Base-by-base conservation (phyloP, 208 protist species). In the Angomonas desouzai region DNA sequence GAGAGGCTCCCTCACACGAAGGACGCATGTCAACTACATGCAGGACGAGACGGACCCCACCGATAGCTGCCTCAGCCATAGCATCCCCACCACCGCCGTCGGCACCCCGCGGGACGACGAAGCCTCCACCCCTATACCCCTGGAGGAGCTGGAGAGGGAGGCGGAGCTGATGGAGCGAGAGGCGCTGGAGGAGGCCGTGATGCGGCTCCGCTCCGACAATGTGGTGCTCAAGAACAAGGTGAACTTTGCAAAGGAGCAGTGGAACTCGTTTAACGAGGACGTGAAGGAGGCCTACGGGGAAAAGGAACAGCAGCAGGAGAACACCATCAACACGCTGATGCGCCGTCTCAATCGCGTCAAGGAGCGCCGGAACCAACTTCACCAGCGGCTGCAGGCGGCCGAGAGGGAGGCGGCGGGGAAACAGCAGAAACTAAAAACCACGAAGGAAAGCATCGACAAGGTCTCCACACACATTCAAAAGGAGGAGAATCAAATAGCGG, bases 281-380 rank as follows among this genome's bases (percentile, higher is more conserved):
- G 40, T 93, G 66, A 61, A 65, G 11, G 74, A 77, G 13, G 77
- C 76, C 55, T 81, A 87, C 72, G 68, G 66, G 22, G 72, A 73
- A 33, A 74, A 78, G 1, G 83, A 91, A 55, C 71, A 78, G 20
- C 72, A 83, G 49, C 84, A 89, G 68, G 84, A 94, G 64, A 77
- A 69, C 67, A 91, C 87, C 32, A 69, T 78, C 23, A 91, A 90
- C 64, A 72, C 65, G 36, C 71, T 94, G n/a, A 76, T 87, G 61
- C 84, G 82, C 18, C 78, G 77, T 30, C 64, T 91, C 1, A 74
- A 84, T 34, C 60, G 49, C 0, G 77, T 79, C 28, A 81, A 82
- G 67, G 71, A 64, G 0, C 68, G 77, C 40, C 85, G 85, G 30
- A 58, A 43, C 7, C 62, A 80, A 16, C 76, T 91, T 2, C 62